Evolutionary conservation across 2,329 filamentous ascomycete species (phyloP), one percentile per base, ranked within the genome.

Genomic region (Beauveria sp.): DNA sequence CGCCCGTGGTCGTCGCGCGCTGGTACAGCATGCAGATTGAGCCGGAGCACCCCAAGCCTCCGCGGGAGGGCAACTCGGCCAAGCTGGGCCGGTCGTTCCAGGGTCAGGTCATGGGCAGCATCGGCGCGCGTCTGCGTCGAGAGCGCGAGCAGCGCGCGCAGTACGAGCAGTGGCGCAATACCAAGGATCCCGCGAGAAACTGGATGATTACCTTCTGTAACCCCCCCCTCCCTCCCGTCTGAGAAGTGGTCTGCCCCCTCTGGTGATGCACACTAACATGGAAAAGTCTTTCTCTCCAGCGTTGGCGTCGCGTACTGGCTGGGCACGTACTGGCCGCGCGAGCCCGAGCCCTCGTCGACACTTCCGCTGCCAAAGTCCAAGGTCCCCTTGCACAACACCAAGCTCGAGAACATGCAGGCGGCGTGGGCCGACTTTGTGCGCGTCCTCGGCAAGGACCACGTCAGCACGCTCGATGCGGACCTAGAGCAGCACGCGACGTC

Each of bases 351-450:
- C 12, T 70, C 73, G 40, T 89, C 86, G 65, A 89, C 86, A 12
- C 73, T 85, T 3, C 84, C 85, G 28, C 79, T 89, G 8, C 71
- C 72, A 63, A 77, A 79, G 56, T 76, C 79, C 12, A 75, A 68
- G 30, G 70, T 79, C n/a, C 81, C 82, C 10, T 74, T 74, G 66
- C 83, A 87, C 72, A 83, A 86, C 67, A 79, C 79, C 59, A 80
- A 80, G 64, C 79, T 83, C 62, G 78, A 83, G 66, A 87, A 88
- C 68, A 80, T 89, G 68, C 83, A 88, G 73, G 84, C 86, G 28
- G 84, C 86, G 3, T 89, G 86, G 86, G 76, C 83, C n/a, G 86
- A 89, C 72, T 87, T 89, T 63, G 80, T 80, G 60, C 79, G 78
- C 59, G 80, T 89, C 54, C 80, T 89, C 3, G 86, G 86, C 65